A percentile compares a stretch with the other conserved stretches of the same genome.
These are phyloP conservation scores for Isabelozyma heimii DNA, from an alignment of 805 yeast genomes.

Conservation along the genomic window DNA sequence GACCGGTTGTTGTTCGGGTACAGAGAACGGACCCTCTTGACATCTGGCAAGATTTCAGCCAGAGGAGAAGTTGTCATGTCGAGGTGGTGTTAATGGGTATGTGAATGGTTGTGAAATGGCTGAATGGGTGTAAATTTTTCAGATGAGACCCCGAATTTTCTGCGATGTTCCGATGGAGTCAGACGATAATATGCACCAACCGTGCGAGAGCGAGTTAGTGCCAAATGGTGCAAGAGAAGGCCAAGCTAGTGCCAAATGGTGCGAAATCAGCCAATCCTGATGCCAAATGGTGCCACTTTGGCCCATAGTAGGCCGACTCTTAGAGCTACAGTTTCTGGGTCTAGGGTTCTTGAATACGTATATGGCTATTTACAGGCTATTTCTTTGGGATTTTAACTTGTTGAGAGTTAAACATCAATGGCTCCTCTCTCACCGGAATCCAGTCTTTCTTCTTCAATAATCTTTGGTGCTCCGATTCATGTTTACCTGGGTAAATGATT, in stretches of 20 bases:
- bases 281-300: too few species aligned
- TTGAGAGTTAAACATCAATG: conserved; percentile 29
- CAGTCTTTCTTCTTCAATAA: conserved; percentile 39
- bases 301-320: neutral
- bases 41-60: neutral
- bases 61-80: neutral
- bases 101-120: neutral
- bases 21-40: conserved; percentile 8
- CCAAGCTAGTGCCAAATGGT: too few species aligned
- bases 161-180: neutral
- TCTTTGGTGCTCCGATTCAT: conserved; percentile 32
- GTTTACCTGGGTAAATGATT: conserved; percentile 73
- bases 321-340: too few species aligned
- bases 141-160: neutral
- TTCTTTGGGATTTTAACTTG: conserved; percentile 19
- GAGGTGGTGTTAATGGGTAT: too few species aligned
- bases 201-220: too few species aligned
- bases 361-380: neutral
- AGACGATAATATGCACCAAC: neutral
- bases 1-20: conserved; percentile 1
- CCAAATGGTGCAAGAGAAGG: too few species aligned
- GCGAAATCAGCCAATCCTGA: too few species aligned
- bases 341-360: neutral
- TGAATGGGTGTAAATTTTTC: neutral
- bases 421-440: conserved; percentile 43